Evolutionary conservation across 1,139 yeast genomes (phyloP).

Genomic region (Suhomyces yuchorum): DNA sequence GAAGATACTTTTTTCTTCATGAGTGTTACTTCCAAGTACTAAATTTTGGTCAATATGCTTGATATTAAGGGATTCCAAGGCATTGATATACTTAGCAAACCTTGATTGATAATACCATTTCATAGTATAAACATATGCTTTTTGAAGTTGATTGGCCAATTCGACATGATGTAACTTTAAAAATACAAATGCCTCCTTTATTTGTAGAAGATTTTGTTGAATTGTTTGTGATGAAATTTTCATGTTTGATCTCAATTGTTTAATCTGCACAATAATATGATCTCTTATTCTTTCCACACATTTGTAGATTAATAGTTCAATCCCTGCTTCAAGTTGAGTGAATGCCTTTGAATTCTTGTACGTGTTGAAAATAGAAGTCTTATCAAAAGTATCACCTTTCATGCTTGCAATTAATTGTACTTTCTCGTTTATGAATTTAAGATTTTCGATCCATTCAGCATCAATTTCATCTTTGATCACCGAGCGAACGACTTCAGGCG

Average conservation of each 20-base stretch:
- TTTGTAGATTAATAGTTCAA: slow-evolving; percentile 50
- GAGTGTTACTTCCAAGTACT: slow-evolving; percentile 47
- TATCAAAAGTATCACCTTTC: slow-evolving; percentile 25
- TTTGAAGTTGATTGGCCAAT: slow-evolving; percentile 73
- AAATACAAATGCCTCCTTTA: slow-evolving; percentile 62
- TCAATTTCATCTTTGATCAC: slow-evolving; percentile 51
- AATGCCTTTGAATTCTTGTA: slow-evolving; percentile 40
- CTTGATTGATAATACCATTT: slow-evolving; percentile 85
- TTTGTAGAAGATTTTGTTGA: slow-evolving; percentile 65
- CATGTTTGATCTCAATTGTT: slow-evolving; percentile 52
- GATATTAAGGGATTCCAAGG: slow-evolving; percentile 65
- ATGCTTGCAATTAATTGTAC: slow-evolving; percentile 44
- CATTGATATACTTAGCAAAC: slow-evolving; percentile 76
- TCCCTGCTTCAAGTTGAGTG: slow-evolving; percentile 36
- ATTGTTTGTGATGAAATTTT: slow-evolving; percentile 64
- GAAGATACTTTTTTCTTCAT: slow-evolving; percentile 32
- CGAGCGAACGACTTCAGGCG: slow-evolving; percentile 63
- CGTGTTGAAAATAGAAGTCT: slow-evolving; percentile 1
- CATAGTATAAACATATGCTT: slow-evolving; percentile 87
- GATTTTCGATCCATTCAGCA: slow-evolving; percentile 59
- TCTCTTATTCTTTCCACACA: slow-evolving; percentile 77
- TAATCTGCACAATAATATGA: slow-evolving; percentile 63
- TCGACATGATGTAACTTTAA: slow-evolving; percentile 56
- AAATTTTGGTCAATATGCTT: slow-evolving; percentile 54
- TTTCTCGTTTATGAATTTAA: slow-evolving; percentile 59